Percentiles rank a stretch among this genome's conserved stretches.
Conservation (phyloP, 495 filamentous ascomycete species). For the Aspergillus bertholletiae region DNA sequence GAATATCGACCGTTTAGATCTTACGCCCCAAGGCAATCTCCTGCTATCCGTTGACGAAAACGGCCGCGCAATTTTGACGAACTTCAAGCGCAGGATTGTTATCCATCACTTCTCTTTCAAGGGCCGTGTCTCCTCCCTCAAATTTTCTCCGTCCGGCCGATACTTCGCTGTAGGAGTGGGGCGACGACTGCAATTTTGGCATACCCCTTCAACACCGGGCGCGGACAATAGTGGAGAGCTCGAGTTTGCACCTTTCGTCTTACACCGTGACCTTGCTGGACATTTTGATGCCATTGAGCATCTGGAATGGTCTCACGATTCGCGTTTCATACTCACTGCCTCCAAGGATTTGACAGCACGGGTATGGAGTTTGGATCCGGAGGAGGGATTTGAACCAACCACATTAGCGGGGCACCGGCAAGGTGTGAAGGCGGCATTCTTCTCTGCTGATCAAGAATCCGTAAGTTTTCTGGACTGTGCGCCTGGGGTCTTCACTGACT, state of each 20-base stretch:
- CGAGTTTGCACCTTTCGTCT: conserved; percentile 91
- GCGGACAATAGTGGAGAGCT: conserved; percentile 73
- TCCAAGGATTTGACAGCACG: conserved; percentile 89
- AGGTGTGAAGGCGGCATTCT: conserved; percentile 82
- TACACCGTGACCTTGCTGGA: conserved; percentile 78
- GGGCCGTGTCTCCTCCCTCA: conserved; percentile 72
- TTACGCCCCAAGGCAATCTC: conserved; percentile 85
- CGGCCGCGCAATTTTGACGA: conserved; percentile 87
- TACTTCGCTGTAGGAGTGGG: conserved; percentile 86
- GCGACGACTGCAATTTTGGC: conserved; percentile 87
- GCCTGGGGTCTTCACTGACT: conserved; percentile 43
- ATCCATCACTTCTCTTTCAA: conserved; percentile 95
- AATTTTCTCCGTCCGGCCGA: conserved; percentile 87
- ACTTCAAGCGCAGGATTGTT: conserved; percentile 76
- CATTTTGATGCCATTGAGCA: conserved; percentile 83
- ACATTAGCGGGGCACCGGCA: conserved; percentile 86
- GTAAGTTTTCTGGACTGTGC: conserved; percentile 31
- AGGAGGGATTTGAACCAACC: conserved; percentile 85
- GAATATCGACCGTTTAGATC: conserved; percentile 82
- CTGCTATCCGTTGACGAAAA: conserved; percentile 91
- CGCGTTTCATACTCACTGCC: conserved; percentile 85
- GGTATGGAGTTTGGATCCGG: conserved; percentile 88
- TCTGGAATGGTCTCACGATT: conserved; percentile 93
- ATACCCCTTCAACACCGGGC: conserved; percentile 84
- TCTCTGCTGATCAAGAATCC: conserved; percentile 85